Evolutionary conservation across 2,329 filamentous ascomycete genomes (phyloP).

Genomic region (Talaromyces rugulosus): DNA sequence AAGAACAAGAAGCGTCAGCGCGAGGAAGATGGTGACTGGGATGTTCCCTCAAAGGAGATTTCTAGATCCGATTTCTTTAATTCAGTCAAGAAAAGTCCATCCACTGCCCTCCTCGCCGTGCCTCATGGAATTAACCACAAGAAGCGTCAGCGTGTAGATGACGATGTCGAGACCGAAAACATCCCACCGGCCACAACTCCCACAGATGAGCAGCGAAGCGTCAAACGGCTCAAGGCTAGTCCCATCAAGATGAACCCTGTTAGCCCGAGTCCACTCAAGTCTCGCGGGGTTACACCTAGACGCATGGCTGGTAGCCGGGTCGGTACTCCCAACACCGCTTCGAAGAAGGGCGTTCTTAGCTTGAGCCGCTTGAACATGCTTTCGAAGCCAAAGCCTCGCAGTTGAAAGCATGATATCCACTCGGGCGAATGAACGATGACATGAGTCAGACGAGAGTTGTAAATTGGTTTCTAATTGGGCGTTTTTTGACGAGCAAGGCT

Average conservation of each 20-base stretch:
- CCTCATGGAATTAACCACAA: slow-evolving; percentile 35
- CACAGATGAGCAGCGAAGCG: slow-evolving; percentile 24
- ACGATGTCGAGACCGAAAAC: slow-evolving; percentile 14
- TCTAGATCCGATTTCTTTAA: slow-evolving; percentile 16
- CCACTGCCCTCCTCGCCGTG: slow-evolving; percentile 28
- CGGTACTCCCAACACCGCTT: slow-evolving; percentile 28
- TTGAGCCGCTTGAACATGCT: slow-evolving; percentile 47
- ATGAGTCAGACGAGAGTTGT: neutral
- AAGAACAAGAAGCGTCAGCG: slow-evolving; percentile 27
- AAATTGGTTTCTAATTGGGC: neutral
- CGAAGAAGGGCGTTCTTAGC: slow-evolving; percentile 34
- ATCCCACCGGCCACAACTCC: slow-evolving; percentile 21
- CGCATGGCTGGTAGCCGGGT: slow-evolving; percentile 17
- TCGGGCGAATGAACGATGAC: neutral
- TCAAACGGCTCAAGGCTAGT: slow-evolving; percentile 33
- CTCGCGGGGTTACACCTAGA: slow-evolving; percentile 22
- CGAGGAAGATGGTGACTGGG: slow-evolving; percentile 10
- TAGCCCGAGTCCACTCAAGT: slow-evolving; percentile 33
- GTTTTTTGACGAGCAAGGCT: neutral
- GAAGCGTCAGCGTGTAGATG: slow-evolving; percentile 18
- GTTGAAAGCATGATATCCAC: slow-evolving; percentile 16
- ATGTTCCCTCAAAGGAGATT: slow-evolving; percentile 17
- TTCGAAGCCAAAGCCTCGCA: slow-evolving; percentile 40
- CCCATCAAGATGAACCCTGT: slow-evolving; percentile 15
- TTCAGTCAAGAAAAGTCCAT: slow-evolving; percentile 11